phyloP scores from a whole-genome alignment of 176 grass and related monocot species.

The Paspalum vaginatum region DNA sequence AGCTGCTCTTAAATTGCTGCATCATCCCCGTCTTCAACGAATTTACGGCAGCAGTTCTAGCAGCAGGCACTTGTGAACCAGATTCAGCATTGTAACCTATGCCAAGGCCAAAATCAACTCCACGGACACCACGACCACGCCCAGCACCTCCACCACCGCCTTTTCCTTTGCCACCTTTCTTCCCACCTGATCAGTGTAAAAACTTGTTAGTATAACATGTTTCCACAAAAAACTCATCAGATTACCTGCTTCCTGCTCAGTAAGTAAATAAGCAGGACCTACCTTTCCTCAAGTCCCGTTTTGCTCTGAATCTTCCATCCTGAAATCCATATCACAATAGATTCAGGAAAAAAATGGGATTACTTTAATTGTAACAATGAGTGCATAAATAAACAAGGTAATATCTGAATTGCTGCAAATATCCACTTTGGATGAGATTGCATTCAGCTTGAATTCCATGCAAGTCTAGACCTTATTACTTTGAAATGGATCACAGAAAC shows the following conservation, averaged over 20 bases:
- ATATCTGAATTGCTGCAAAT: not conserved
- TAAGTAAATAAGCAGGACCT: slow-evolving; percentile 31
- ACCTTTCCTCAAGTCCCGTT: slow-evolving; percentile 94
- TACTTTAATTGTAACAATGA: slow-evolving; percentile 5
- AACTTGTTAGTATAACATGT: slow-evolving; percentile 15
- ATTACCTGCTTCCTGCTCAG: slow-evolving; percentile 2
- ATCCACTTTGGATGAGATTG: not conserved
- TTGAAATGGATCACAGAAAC: not conserved
- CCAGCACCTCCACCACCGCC: slow-evolving; percentile 49
- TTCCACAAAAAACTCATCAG: not conserved
- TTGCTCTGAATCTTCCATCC: slow-evolving; percentile 92
- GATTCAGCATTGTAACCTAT: slow-evolving; percentile 85
- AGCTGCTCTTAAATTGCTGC: slow-evolving; percentile 88
- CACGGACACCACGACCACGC: slow-evolving; percentile 78
- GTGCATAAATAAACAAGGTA: not conserved
- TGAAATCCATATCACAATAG: slow-evolving; percentile 49
- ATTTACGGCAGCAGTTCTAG: slow-evolving; percentile 69
- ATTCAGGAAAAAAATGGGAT: slow-evolving; percentile 22
- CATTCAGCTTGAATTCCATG: slow-evolving; percentile 21
- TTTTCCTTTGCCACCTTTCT: slow-evolving; percentile 84
- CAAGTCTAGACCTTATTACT: slow-evolving; percentile 7
- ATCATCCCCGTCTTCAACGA: slow-evolving; percentile 78
- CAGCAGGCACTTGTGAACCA: slow-evolving; percentile 56
- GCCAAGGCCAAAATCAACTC: slow-evolving; percentile 95
- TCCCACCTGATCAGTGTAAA: slow-evolving; percentile 63